phyloP scores from a whole-genome alignment of 1,284 basidiomycete genomes.

The Pyrrhoderma lamaoense region DNA sequence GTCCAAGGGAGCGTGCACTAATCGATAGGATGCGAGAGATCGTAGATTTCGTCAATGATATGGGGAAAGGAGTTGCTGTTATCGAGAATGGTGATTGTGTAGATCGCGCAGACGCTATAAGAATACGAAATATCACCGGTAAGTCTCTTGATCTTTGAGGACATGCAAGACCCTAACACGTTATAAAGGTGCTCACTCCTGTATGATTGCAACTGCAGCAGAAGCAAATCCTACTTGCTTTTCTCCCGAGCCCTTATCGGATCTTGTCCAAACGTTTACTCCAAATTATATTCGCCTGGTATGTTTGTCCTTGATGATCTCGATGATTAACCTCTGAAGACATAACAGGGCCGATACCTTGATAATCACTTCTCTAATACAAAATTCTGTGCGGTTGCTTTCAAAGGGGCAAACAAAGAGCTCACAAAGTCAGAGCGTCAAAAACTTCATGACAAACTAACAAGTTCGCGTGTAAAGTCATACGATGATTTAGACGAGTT shows the following conservation, averaged over 20 bases:
- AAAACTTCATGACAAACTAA: constrained; percentile 45
- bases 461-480: constrained; percentile 47
- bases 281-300: constrained; percentile 77
- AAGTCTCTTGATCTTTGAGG: constrained; percentile 19
- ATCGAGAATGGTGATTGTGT: constrained; percentile 93
- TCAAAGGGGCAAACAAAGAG: constrained; percentile 54
- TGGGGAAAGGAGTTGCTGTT: constrained; percentile 73
- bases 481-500: constrained; percentile 54
- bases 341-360: constrained; percentile 51
- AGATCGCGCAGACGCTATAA: constrained; percentile 70
- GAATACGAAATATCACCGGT: constrained; percentile 73
- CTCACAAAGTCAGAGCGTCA: constrained; percentile 55
- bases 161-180: background rate
- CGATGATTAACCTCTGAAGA: background rate
- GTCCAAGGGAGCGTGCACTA: constrained; percentile 75
- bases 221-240: constrained; percentile 93
- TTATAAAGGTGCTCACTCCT: constrained; percentile 70
- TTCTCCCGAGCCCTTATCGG: constrained; percentile 55
- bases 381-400: constrained; percentile 87
- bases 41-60: constrained; percentile 67
- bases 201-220: constrained; percentile 94
- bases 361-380: constrained; percentile 79
- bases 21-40: constrained; percentile 79
- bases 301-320: constrained; percentile 26
- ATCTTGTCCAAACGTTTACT: constrained; percentile 65